Evolutionary conservation across 345 rosid genomes (phyloP).

Genomic region (Euphorbia tirucalli): DNA sequence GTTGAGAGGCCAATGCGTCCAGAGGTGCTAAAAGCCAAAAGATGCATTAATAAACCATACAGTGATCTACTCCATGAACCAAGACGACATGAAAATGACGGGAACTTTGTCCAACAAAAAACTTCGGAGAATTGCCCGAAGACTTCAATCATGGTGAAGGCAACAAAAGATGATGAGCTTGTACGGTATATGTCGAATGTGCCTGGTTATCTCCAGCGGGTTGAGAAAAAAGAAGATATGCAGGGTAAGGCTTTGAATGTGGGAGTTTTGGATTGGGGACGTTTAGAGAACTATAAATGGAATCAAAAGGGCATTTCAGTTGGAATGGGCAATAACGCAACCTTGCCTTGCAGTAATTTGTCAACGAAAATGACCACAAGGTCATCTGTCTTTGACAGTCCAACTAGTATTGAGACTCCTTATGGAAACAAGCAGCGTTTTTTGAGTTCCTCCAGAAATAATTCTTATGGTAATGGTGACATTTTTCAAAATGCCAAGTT

Average conservation of each 20-base stretch:
- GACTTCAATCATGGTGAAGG: constrained; percentile 31
- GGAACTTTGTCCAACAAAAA: constrained; percentile 29
- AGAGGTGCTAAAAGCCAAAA: constrained; percentile 36
- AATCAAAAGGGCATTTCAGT: constrained; percentile 26
- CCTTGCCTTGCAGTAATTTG: constrained; percentile 24
- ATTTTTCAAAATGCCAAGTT: constrained; percentile 38
- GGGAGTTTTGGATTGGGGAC: constrained; percentile 88
- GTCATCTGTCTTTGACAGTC: constrained; percentile 28
- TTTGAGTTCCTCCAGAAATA: constrained; percentile 25
- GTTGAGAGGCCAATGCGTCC: constrained; percentile 27
- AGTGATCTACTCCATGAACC: constrained; percentile 22
- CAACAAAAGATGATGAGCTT: constrained; percentile 54
- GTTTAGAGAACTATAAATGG: constrained; percentile 63
- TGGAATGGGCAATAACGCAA: constrained; percentile 29
- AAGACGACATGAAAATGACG: constrained; percentile 19
- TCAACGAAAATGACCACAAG: constrained; percentile 26
- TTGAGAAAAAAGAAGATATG: constrained; percentile 42
- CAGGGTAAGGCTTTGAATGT: constrained; percentile 70
- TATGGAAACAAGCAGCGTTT: constrained; percentile 22
- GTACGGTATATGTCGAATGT: constrained; percentile 76
- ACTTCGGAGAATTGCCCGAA: constrained; percentile 27
- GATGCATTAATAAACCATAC: constrained; percentile 5
- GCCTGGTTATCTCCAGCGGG: constrained; percentile 65
- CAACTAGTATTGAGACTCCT: constrained; percentile 31
- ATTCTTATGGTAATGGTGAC: constrained; percentile 31